Base-by-base conservation (phyloP, 2,329 filamentous ascomycete genomes). In the Dryadomyces sulphureus region DNA sequence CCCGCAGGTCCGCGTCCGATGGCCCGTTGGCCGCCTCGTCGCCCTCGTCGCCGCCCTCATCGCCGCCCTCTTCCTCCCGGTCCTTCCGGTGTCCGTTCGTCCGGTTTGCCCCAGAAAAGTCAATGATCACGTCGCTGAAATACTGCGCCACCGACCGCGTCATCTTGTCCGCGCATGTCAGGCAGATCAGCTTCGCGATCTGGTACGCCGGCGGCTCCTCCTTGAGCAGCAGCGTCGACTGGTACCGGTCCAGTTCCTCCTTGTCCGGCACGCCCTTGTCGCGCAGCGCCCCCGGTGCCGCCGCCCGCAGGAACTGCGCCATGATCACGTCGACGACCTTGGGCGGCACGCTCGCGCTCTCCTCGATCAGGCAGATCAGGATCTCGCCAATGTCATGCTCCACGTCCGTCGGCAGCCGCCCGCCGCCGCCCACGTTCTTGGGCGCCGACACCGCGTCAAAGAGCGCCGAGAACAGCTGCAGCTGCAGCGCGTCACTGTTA, bases 171-270 rank as follows among this genome's bases (percentile, higher is more conserved):
- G 85, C 79, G 54, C 81, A 93, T 17, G 76, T 76, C 56, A 88
- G 92, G 67, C 92, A 98, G 39, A 98, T 81, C 2, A 84, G 85
- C 63, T 93, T 94, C 20, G 92, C 90, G 84, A 96, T 94, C 58
- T 92, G 83, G 65, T 98, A 98, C 1, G 92, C 89, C 16, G 88
- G 79, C 1, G 92, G 90, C 47, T 93, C 83, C 51, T 92, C 84
- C 58, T 93, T 94, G 45, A 86, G 68, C n/a, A 86, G 68, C 17
- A 94, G 70, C 0, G 84, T 94, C 1, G 81, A 84, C 59, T 94
- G 89, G 56, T 79, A 87, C 38, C 78, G 77, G 56, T 89, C 84
- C 9, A 79, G 58, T 27, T 77, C 71, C 19, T 65, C 56, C 54
- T 73, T 63, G 46, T 68, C 63, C 3, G 48, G 44, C 17, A 41